Evolutionary conservation across 2,329 filamentous ascomycete species (phyloP).

Genomic region (Trichophyton schoenleinii): DNA sequence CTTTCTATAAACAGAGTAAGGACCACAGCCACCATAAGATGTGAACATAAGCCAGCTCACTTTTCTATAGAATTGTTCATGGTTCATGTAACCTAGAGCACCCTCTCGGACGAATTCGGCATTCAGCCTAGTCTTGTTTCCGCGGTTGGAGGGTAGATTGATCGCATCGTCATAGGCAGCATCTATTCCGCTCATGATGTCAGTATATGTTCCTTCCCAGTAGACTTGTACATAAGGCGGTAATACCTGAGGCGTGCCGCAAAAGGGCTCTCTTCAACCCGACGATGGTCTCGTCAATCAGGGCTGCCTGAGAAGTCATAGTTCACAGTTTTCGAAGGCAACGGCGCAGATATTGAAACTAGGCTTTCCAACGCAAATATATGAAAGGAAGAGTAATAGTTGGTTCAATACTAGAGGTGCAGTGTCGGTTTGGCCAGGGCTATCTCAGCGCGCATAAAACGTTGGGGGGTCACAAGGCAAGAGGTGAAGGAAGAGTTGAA

Average conservation of each 20-base stretch:
- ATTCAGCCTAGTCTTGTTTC: slow-evolving; percentile 49
- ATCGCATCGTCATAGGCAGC: slow-evolving; percentile 41
- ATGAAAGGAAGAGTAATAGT: neutral
- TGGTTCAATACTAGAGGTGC: too few species aligned
- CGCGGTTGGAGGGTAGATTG: slow-evolving; percentile 44
- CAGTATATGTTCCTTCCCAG: neutral
- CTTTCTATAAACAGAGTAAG: slow-evolving; percentile 32
- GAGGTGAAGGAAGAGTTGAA: too few species aligned
- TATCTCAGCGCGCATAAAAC: too few species aligned
- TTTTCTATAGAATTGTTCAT: slow-evolving; percentile 44
- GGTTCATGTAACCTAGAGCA: slow-evolving; percentile 39
- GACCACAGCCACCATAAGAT: neutral
- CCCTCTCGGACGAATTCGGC: slow-evolving; percentile 45
- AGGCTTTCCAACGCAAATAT: neutral
- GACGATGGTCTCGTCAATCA: slow-evolving; percentile 43
- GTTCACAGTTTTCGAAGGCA: too few species aligned
- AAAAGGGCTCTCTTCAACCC: slow-evolving; percentile 42
- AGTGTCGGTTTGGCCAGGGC: too few species aligned
- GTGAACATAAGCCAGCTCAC: slow-evolving; percentile 23
- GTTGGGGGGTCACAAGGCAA: too few species aligned
- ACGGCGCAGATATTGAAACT: neutral
- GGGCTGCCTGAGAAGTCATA: slow-evolving; percentile 34
- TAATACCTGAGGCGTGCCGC: slow-evolving; percentile 34
- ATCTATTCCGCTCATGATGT: slow-evolving; percentile 17
- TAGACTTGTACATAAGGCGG: neutral